Conservation (phyloP, 2,329 filamentous ascomycete species). For the Colletotrichum filicis region DNA sequence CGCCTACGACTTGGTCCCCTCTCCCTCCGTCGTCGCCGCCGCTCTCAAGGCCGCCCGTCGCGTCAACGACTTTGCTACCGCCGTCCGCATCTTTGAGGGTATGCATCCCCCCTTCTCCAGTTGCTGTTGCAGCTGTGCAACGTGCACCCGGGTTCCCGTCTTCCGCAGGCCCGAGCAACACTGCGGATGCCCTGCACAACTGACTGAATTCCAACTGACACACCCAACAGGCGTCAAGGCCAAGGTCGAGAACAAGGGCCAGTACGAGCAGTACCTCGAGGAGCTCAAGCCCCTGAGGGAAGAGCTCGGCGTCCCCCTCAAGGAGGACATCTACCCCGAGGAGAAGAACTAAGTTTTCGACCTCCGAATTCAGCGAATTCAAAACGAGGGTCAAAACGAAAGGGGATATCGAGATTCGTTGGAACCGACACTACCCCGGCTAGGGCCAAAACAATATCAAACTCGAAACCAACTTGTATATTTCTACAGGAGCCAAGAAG, state of each 20-base stretch:
- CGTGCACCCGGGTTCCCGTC: background rate
- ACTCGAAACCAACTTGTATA: constrained; percentile 46
- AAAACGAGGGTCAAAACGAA: background rate
- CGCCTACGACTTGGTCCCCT: constrained; percentile 99
- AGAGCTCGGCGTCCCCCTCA: constrained; percentile 90
- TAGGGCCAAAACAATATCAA: constrained; percentile 1
- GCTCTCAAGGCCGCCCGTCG: constrained; percentile 93
- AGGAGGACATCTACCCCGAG: constrained; percentile 92
- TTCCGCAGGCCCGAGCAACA: constrained; percentile 6
- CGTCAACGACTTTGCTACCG: constrained; percentile 98
- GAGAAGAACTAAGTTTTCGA: constrained; percentile 52
- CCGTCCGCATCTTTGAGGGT: constrained; percentile 99
- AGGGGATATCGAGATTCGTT: background rate
- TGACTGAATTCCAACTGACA: background rate
- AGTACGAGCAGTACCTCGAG: constrained; percentile 96
- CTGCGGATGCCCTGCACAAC: background rate
- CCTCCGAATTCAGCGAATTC: background rate
- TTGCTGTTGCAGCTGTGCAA: constrained; percentile 12
- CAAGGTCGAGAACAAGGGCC: constrained; percentile 98
- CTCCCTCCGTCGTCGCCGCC: constrained; percentile 88
- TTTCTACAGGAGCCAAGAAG: constrained; percentile 44
- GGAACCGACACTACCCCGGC: constrained; percentile 3
- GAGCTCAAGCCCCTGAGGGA: constrained; percentile 93
- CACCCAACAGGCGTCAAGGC: constrained; percentile 84
- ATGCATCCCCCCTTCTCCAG: constrained; percentile 47